A percentile compares a stretch with the other conserved stretches of the same genome.
Evolutionary conservation across 2,329 filamentous ascomycete genomes (phyloP).

Genomic region (Ceratocystis alfenasii): DNA sequence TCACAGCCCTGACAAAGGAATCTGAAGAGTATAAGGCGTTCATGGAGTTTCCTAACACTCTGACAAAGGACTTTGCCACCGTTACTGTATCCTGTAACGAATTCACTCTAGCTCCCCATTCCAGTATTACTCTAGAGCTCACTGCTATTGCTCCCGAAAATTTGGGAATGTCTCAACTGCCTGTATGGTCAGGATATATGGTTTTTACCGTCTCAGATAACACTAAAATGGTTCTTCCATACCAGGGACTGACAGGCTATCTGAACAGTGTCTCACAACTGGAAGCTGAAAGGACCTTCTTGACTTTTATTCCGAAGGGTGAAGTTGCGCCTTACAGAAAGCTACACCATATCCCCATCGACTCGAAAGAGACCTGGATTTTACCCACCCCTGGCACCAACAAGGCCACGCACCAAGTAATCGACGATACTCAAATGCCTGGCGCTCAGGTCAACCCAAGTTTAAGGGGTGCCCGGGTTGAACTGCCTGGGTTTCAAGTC

Average conservation of each 20-base stretch:
- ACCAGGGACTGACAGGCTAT: conserved; percentile 31
- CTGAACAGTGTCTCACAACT: conserved; percentile 30
- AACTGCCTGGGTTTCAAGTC: conserved; percentile 31
- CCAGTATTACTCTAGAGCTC: conserved; percentile 27
- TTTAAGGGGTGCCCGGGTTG: conserved; percentile 16
- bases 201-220: conserved; percentile 32
- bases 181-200: conserved; percentile 36
- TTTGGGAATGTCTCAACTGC: conserved; percentile 28
- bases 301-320: conserved; percentile 28
- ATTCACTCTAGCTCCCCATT: conserved; percentile 31
- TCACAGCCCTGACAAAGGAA: conserved; percentile 43
- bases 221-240: conserved; percentile 31
- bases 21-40: conserved; percentile 10
- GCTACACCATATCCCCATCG: conserved; percentile 27
- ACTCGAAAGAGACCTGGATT: conserved; percentile 28
- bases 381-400: conserved; percentile 15
- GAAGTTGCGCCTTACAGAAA: conserved; percentile 21
- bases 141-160: conserved; percentile 28
- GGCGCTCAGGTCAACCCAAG: conserved; percentile 18
- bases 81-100: conserved; percentile 34
- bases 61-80: conserved; percentile 33
- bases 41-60: conserved; percentile 35
- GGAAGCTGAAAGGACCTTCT: conserved; percentile 25
- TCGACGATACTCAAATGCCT: conserved; percentile 26
- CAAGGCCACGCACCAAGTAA: conserved; percentile 3